phyloP scores from a whole-genome alignment of 2,329 filamentous ascomycete genomes.

The Leptographium radiaticola region DNA sequence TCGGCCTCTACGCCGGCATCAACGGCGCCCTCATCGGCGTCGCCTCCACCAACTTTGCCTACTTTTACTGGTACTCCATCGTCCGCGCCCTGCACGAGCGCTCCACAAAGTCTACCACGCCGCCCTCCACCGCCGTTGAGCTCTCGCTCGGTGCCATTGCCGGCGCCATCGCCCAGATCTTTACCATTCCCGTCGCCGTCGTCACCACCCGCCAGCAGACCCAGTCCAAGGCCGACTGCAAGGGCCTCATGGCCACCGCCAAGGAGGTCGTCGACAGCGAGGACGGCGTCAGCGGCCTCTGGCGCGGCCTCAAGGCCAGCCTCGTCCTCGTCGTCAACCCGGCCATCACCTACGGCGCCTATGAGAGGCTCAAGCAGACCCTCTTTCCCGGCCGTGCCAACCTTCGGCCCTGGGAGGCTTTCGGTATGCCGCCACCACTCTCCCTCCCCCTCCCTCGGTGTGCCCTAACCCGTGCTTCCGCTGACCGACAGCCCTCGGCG shows the following conservation, averaged over 20 bases:
- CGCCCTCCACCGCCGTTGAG: constrained; percentile 71
- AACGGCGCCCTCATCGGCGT: constrained; percentile 78
- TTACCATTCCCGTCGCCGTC: constrained; percentile 92
- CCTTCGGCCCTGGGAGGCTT: constrained; percentile 76
- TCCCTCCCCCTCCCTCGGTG: not conserved
- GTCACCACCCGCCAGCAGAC: constrained; percentile 95
- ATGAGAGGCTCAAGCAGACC: constrained; percentile 69
- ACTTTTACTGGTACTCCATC: constrained; percentile 97
- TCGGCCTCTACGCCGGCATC: constrained; percentile 82
- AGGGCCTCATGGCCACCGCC: constrained; percentile 76
- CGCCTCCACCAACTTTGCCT: constrained; percentile 95
- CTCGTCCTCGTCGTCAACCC: constrained; percentile 93
- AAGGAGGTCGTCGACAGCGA: constrained; percentile 81
- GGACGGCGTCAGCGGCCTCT: constrained; percentile 78
- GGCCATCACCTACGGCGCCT: constrained; percentile 93
- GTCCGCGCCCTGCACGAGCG: constrained; percentile 70
- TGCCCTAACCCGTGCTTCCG: no score
- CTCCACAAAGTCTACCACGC: constrained; percentile 31
- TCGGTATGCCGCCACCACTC: constrained; percentile 48
- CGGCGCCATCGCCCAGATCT: constrained; percentile 83
- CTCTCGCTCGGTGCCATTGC: constrained; percentile 74
- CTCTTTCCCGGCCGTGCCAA: constrained; percentile 66
- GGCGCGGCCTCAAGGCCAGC: constrained; percentile 92
- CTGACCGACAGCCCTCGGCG: constrained; percentile 58
- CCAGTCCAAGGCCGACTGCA: constrained; percentile 69